Base-by-base conservation (phyloP, 208 protist genomes). In the Leishmania lainsoni region DNA sequence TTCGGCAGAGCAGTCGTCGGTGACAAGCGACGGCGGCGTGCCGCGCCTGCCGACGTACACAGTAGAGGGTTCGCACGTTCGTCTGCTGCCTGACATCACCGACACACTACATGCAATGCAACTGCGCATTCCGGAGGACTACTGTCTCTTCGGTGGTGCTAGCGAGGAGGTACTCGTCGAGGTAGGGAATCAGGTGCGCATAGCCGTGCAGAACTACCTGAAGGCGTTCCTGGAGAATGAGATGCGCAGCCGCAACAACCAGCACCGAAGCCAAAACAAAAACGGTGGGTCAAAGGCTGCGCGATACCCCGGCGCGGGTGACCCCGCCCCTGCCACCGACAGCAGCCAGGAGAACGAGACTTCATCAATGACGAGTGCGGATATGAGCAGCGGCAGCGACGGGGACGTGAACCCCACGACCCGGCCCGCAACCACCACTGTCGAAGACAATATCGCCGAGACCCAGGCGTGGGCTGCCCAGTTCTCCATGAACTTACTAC, bases 171-270 rank as follows among this genome's bases (percentile, higher is more conserved):
- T 45, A 32, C 10, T 79, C 54, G 56, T 70, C 5, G 48, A 71
- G 5, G 20, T 87, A 6, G 91, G 90, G 17, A 96, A 95, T 63
- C 86, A 89, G 29, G 87, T 83, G 39, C 89, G 87, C 54, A 78
- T 85, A 39, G 91, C 87, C 52, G 89, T 95, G 51, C 81, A 88
- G 45, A 94, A 96, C 81, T 94, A 94, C 79, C 79, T 96, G 32
- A 54, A 77, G 69, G 45, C 14, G 3, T 73, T 35, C 45, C 16
- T 52, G 69, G 76, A 76, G 26, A 59, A 22, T 9, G 12, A 70
- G 75, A 10, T 78, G 32, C 32, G 72, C 51, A 58, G 29, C 45
- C 45, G 72, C 51, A 76, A 61, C 72, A 76, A 14, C 49, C 45
- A 76, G 29, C 45, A 61, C 29, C 20, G 72, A 32, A 61, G 6